Evolutionary conservation across 345 rosid genomes (phyloP).

Genomic region (Noccaea bulbosa): DNA sequence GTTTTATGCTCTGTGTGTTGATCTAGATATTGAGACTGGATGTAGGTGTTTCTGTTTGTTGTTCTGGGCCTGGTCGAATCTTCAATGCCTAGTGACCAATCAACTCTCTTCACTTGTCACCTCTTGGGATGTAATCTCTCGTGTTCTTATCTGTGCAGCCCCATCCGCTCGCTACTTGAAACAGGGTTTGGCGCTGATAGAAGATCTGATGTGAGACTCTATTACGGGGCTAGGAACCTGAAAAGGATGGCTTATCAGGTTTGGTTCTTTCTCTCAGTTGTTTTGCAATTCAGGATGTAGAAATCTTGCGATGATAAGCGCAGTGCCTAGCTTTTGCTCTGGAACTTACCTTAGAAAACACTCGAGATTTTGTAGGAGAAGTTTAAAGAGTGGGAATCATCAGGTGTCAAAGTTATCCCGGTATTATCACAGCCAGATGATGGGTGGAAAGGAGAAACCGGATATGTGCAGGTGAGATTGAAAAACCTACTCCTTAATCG

Average conservation of each 20-base stretch:
- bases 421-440: constrained; percentile 89
- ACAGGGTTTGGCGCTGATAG: constrained; percentile 74
- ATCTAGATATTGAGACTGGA: neutral
- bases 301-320: neutral
- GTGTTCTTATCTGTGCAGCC: constrained; percentile 57
- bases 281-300: neutral
- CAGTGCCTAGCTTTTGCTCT: constrained; percentile 2
- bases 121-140: constrained; percentile 15
- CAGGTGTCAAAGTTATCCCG: constrained; percentile 81
- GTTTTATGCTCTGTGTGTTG: constrained; percentile 25
- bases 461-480: constrained; percentile 79
- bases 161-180: constrained; percentile 88
- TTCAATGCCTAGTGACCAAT: too few species aligned
- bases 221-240: constrained; percentile 94
- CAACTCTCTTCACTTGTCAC: neutral
- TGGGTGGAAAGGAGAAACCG: constrained; percentile 84
- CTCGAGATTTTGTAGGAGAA: constrained; percentile 61
- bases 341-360: neutral
- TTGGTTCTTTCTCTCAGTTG: constrained; percentile 35
- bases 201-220: constrained; percentile 85
- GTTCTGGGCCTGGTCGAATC: constrained; percentile 2
- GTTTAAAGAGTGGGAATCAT: constrained; percentile 88
- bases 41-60: constrained; percentile 2
- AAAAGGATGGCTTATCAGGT: constrained; percentile 98
- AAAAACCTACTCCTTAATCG: neutral